These are phyloP conservation scores for Hemileia vastatrix DNA, from an alignment of 1,284 basidiomycete genomes.

Conservation along the genomic window DNA sequence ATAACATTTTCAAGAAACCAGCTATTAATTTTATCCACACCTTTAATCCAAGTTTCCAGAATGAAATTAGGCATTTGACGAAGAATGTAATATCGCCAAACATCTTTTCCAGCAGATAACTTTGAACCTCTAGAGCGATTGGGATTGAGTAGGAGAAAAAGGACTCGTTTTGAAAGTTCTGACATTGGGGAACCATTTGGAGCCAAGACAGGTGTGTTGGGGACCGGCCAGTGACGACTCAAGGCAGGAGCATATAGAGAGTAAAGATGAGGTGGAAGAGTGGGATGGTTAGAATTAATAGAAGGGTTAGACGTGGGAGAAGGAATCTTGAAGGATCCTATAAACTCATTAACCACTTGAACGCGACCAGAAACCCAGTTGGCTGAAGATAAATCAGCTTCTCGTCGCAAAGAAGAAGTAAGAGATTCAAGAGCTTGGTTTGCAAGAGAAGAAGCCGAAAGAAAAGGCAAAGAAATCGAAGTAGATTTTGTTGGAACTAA, in stretches of 20 bases:
- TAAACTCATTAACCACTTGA: constrained; percentile 12
- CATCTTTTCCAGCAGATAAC: background rate
- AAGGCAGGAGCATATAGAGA: constrained; percentile 16
- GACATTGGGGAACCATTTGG: background rate
- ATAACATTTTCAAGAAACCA: constrained; percentile 1
- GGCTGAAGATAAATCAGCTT: too few species aligned
- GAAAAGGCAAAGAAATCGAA: constrained; percentile 8
- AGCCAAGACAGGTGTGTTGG: background rate
- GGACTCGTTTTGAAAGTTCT: background rate
- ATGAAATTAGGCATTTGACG: background rate
- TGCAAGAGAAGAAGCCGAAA: constrained; percentile 1
- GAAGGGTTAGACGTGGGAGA: background rate
- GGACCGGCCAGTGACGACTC: background rate
- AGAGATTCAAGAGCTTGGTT: constrained; percentile 16
- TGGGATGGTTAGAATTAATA: background rate
- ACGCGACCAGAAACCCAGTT: constrained; percentile 4
- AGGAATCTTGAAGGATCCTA: constrained; percentile 6
- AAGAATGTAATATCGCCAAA: background rate
- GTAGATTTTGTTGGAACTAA: constrained; percentile 14
- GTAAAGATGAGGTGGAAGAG: constrained; percentile 11
- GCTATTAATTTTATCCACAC: constrained; percentile 9
- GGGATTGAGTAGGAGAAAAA: background rate
- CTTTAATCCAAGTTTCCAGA: constrained; percentile 5
- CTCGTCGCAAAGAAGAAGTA: constrained; percentile 12
- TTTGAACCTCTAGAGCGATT: background rate